Conservation (phyloP, 768 basidiomycete genomes). For the Kwoniella dejecticola region DNA sequence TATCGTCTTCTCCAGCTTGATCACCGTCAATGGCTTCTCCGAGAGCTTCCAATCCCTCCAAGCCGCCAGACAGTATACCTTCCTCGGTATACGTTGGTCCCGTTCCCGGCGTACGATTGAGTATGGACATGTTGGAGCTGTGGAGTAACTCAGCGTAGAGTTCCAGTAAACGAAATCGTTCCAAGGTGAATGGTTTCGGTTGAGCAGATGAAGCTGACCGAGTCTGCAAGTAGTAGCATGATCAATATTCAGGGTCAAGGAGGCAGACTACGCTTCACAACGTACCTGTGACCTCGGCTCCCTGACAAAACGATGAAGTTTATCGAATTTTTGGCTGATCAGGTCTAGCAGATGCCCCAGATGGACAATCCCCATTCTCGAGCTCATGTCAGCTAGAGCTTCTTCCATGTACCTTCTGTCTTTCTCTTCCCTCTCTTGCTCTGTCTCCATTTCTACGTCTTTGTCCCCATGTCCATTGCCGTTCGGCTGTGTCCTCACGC, state of each 20-base stretch:
- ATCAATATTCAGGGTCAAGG: neutral
- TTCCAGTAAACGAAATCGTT: slow-evolving; percentile 94
- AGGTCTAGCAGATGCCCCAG: slow-evolving; percentile 77
- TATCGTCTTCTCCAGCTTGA: slow-evolving; percentile 67
- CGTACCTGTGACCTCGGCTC: slow-evolving; percentile 77
- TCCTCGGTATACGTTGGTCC: slow-evolving; percentile 75
- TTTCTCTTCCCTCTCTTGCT: slow-evolving; percentile 34
- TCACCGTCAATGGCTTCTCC: slow-evolving; percentile 74
- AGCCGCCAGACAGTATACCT: slow-evolving; percentile 83
- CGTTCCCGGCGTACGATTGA: slow-evolving; percentile 75
- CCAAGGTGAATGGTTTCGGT: slow-evolving; percentile 81
- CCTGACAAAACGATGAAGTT: slow-evolving; percentile 70
- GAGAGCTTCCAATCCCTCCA: slow-evolving; percentile 79
- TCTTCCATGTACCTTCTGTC: slow-evolving; percentile 47
- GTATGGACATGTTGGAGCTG: slow-evolving; percentile 95
- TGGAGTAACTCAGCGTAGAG: slow-evolving; percentile 94
- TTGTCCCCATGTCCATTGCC: neutral
- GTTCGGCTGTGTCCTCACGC: slow-evolving; percentile 59
- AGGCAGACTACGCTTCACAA: slow-evolving; percentile 7
- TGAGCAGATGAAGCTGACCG: slow-evolving; percentile 57
- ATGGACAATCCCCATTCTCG: slow-evolving; percentile 67
- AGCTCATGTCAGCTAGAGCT: slow-evolving; percentile 44
- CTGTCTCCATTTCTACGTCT: slow-evolving; percentile 64
- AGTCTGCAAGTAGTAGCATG: slow-evolving; percentile 13
- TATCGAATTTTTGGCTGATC: slow-evolving; percentile 68